These are phyloP conservation scores for Podospora sp. DNA, from an alignment of 495 filamentous ascomycete genomes.

Conservation along the genomic window DNA sequence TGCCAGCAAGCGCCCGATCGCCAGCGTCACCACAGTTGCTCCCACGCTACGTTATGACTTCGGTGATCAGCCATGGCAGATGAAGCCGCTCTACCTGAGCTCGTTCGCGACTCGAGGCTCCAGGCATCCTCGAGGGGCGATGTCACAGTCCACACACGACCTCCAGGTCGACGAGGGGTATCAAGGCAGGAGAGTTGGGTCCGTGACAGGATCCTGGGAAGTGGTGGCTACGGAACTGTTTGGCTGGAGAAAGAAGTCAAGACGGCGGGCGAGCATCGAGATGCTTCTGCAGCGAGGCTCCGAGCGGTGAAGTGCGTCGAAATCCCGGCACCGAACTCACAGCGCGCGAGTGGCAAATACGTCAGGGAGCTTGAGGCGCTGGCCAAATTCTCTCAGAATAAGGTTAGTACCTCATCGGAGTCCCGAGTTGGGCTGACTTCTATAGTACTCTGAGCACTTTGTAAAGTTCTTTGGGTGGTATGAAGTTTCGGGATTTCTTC, in stretches of 20 bases:
- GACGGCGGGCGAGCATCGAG: too few relatives aligned
- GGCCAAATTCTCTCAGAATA: constrained; percentile 45
- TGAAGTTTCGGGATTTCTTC: constrained; percentile 33
- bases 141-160: constrained; percentile 9
- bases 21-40: not conserved
- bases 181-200: constrained; percentile 34
- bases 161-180: not conserved
- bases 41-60: too few relatives aligned
- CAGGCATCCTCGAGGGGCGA: not conserved
- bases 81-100: too few relatives aligned
- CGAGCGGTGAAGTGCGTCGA: too few relatives aligned
- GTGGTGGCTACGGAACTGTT: too few relatives aligned
- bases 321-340: not conserved
- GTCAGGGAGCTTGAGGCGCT: constrained; percentile 46
- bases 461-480: constrained; percentile 47
- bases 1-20: not conserved
- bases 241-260: too few relatives aligned
- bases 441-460: constrained; percentile 28
- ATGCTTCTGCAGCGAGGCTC: too few relatives aligned
- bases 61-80: too few relatives aligned
- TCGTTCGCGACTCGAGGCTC: too few relatives aligned
- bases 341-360: constrained; percentile 28
- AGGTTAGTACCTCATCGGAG: too few relatives aligned
- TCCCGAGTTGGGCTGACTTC: too few relatives aligned
- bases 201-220: constrained; percentile 31